Base-by-base conservation (phyloP, 345 rosid genomes). In the Populus alba region DNA sequence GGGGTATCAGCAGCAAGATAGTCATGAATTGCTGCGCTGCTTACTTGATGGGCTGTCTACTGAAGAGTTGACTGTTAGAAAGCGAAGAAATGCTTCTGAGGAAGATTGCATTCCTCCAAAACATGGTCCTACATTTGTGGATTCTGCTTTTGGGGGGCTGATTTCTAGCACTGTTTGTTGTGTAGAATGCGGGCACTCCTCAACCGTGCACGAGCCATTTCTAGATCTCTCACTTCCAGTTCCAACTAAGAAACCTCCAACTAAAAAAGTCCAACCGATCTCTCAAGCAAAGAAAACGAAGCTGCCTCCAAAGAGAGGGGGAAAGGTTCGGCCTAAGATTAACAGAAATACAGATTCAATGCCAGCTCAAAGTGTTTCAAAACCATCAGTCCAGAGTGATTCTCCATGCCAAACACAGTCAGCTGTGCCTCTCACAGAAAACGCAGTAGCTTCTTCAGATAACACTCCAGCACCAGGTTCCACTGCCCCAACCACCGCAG, bases 1-100 rank as follows among this genome's bases (percentile, higher is more conserved):
- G 79, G 99, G 98, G 78, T 92, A 87, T 84, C 96, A 92, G 81
- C 99, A 92, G 87, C 98, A 97, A 74, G 99, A 97, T 71, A 91
- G 98, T 78, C 99, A 97, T 80, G 98, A 97, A 87, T 83, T 97
- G 86, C 93, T 97, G 74, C 87, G 87, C 8, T 94, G 89, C 88
- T 86, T 97, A 77, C 93, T 97, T 75, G 99, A 97, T 83, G 84
- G 88, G 11, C 85, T 94, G 87, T 90, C 92, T 68, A 82, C 90
- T 13, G 99, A 97, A 84, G 99, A 94, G 83, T 83, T 91, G 45
- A 83, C 78, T 68, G 78, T 72, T 59, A 85, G 85, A 75, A 92
- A 88, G 82, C 87, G 85, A 82, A 73, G 33, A 67, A 86, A 76
- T 71, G 76, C 81, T 78, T 81, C 86, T 31, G 77, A 75, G 51